Conservation (phyloP, 2,329 filamentous ascomycete genomes). For the Aureobasidium mangrovei region DNA sequence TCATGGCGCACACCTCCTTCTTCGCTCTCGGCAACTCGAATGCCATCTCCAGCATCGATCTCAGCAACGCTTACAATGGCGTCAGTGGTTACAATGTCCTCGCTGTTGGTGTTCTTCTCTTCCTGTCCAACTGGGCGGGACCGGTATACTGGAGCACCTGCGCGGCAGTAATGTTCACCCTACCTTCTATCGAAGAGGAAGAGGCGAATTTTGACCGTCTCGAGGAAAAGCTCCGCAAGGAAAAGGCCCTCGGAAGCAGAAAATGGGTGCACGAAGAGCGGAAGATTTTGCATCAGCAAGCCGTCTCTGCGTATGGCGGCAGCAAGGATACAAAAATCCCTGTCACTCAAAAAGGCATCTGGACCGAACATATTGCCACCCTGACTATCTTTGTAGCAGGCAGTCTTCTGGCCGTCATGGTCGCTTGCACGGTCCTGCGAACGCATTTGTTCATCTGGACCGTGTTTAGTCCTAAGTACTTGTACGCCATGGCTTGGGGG, state of each 20-base stretch:
- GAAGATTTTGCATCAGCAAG: not conserved
- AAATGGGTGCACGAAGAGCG: conserved; percentile 26
- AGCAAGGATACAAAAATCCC: not conserved
- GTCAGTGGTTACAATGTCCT: conserved; percentile 69
- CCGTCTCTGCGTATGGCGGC: not conserved
- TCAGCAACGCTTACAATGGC: conserved; percentile 93
- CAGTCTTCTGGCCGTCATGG: conserved; percentile 69
- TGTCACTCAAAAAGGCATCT: not conserved
- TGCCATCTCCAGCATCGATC: conserved; percentile 88
- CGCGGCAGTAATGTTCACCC: conserved; percentile 44
- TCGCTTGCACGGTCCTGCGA: conserved; percentile 71
- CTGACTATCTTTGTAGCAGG: conserved; percentile 62
- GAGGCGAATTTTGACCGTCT: not conserved
- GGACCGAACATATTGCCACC: conserved; percentile 37
- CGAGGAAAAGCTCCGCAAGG: not conserved
- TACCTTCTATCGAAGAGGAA: conserved; percentile 2
- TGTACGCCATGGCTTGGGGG: conserved; percentile 87
- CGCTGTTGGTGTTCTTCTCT: conserved; percentile 76
- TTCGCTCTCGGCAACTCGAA: conserved; percentile 89
- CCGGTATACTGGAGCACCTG: conserved; percentile 78
- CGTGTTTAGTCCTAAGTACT: conserved; percentile 92
- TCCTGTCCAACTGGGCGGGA: conserved; percentile 84
- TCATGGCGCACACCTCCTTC: conserved; percentile 75
- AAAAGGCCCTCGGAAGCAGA: not conserved
- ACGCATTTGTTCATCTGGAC: conserved; percentile 98